Base-by-base conservation (phyloP, 23 red algal species). In the Agarophyton chilense region DNA sequence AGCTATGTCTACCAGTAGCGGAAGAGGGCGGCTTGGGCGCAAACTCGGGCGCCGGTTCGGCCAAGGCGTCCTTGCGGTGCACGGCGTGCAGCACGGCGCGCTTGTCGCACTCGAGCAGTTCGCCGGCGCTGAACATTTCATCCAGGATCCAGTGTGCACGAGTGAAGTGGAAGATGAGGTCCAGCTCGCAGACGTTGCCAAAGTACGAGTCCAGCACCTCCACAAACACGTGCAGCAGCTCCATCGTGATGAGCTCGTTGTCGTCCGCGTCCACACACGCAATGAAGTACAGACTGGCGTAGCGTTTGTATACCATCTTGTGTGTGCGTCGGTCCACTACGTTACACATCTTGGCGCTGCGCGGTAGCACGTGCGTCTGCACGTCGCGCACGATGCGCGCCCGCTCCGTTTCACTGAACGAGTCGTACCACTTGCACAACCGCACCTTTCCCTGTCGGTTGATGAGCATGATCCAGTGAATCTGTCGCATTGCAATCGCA, bases 121-220 rank as follows among this genome's bases (percentile, higher is more conserved):
- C 89, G 34, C 97, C 97, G 14, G 85, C 89, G 78, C 80, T 76
- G 61, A 99, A 89, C 25, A 99, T 82, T 66, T 99, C 97, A 58
- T 99, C 93, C 42, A 96, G 76, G 17, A 99, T 91, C 77, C 92
- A 95, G 82, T 99, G 94, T 2, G 93, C 89, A 1, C 89, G 60
- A 8, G 85, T 87, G 34, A 95, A 96, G 81, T 99, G 95, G 93
- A 99, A 99, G 51, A 99, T 95, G 38, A 99, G 70, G 53, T 99
- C 97, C 3, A 99, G 93, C 79, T 99, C 97, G 67, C 97, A 99
- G 0, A 99, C 97, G 82, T 94, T 96, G 2, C 93, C 93, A 91
- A 99, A 99, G 90, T 99, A 99, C 21, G 55, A 53, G 77, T 99
- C 97, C 17, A 99, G 90, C 13, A 87, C 72, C 93, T 99, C 97